These are phyloP conservation scores for Cystobasidium tubakii DNA, from an alignment of 768 basidiomycete genomes.

Conservation along the genomic window DNA sequence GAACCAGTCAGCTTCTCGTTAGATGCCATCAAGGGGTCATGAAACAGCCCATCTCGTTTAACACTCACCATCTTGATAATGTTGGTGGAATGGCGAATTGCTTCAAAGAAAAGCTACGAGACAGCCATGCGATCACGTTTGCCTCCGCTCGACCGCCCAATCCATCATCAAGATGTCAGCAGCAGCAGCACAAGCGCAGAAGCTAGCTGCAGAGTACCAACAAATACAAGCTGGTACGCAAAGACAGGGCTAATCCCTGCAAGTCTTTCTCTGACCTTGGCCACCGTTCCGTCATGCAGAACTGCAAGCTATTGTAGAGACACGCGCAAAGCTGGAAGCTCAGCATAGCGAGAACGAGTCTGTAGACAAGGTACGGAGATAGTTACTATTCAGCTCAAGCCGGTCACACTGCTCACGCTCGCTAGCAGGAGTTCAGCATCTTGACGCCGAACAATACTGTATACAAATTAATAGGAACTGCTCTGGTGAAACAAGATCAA, in stretches of 20 bases:
- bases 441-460: conserved; percentile 72
- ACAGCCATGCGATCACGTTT: neutral
- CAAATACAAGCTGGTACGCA: conserved; percentile 30
- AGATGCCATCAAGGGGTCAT: neutral
- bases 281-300: conserved; percentile 51
- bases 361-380: conserved; percentile 69
- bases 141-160: neutral
- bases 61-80: conserved; percentile 6
- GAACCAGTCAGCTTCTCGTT: neutral
- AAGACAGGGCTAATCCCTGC: neutral
- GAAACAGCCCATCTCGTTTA: neutral
- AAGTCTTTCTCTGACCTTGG: neutral
- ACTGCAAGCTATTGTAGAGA: conserved; percentile 65
- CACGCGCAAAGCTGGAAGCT: conserved; percentile 73
- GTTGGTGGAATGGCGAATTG: neutral
- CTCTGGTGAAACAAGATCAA: conserved; percentile 82
- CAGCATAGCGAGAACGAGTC: conserved; percentile 85
- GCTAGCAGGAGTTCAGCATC: conserved; percentile 69
- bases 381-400: neutral
- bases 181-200: conserved; percentile 22
- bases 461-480: conserved; percentile 85
- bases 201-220: conserved; percentile 28
- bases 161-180: conserved; percentile 5
- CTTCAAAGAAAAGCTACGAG: neutral
- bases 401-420: neutral